Evolutionary conservation across 768 basidiomycete species (phyloP), one percentile per base, ranked within the genome.

Genomic region (Mycena leptocephala): DNA sequence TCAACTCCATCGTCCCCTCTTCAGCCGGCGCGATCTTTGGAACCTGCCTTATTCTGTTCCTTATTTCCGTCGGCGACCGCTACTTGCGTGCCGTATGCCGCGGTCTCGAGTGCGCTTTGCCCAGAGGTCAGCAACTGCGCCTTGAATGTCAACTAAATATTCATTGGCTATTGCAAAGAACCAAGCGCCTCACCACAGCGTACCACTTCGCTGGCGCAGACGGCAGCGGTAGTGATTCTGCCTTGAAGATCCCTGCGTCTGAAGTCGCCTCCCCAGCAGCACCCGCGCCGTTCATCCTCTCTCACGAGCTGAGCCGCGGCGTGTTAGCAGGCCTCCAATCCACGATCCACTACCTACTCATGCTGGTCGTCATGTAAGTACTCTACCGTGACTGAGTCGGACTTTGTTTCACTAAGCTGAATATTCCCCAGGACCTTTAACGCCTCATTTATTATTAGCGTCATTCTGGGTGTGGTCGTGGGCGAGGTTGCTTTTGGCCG

Each of bases 1-100:
- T 97, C 86, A 78, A 90, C 72, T 84, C 89, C 2, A 95, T 94
- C 93, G 84, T 82, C 7, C 96, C 97, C 0, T 88, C 88, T 3
- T 93, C 95, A 0, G 76, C 86, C 8, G 96, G 94, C 26, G 93
- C 94, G 0, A 90, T 96, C 41, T 91, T 90, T 26, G 96, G 95
- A 0, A 93, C 95, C 46, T 95, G 93, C 81, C 88, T 97, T 70
- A 93, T 89, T 0, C 86, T 97, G 26, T 86, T 94, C 79, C 43
- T 94, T 39, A 86, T 97, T 39, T 92, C 92, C 9, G 79, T 96
- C 13, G 85, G 94, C 43, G 95, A 97, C 62, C 88, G 96, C 76
- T 93, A 91, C 84, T 83, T 97, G 24, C 74, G 69, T 41, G 78
- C 78, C 0, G 37, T 66, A 2, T 32, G 24, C n/a, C 76, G 76